Base-by-base conservation (phyloP, 805 yeast species). In the Metschnikowia koreensis region DNA sequence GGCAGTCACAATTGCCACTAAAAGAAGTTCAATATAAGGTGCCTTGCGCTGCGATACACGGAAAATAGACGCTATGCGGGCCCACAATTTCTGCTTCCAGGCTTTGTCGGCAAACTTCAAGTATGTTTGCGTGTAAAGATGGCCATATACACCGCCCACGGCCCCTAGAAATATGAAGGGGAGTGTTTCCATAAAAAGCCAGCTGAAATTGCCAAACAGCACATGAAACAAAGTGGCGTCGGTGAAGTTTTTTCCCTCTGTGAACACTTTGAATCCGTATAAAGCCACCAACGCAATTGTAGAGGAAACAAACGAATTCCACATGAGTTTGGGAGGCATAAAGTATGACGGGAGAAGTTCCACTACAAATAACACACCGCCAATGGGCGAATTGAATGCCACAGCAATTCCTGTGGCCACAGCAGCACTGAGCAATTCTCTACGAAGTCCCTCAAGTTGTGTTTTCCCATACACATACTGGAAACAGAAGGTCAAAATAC, bases 351-450 rank as follows among this genome's bases (percentile, higher is more conserved):
- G 81, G 41, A 86, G 71, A 54, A 82, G 83, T 60, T 89, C 96
- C 16, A 87, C 65, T 5, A 87, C 85, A 65, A 89, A 90, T 33
- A 89, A 65, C 1, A 90, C 94, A 1, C 96, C 97, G 7, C 96
- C 96, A 50, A 90, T 83, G 2, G 97, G 96, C 0, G 96, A 84
- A 54, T 86, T 87, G 67, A 89, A 89, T 0, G 96, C 96, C 12
- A 87, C 88, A 0, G 92, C 82, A 26, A 89, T 85, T 6, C 96
- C 97, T 0, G 92, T 84, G 0, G 96, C 92, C 0, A 89, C 80
- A 0, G 92, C 88, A 1, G 96, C 91, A 16, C 86, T 75, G 13
- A 85, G 64, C 9, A 89, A 61, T 55, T 87, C 93, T 51, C 96
- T 76, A 52, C 79, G 73, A 8, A 76, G 67, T 0, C 88, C 89